Base-by-base conservation (phyloP, 179 eudicot genomes). In the Gypsophila paniculata region DNA sequence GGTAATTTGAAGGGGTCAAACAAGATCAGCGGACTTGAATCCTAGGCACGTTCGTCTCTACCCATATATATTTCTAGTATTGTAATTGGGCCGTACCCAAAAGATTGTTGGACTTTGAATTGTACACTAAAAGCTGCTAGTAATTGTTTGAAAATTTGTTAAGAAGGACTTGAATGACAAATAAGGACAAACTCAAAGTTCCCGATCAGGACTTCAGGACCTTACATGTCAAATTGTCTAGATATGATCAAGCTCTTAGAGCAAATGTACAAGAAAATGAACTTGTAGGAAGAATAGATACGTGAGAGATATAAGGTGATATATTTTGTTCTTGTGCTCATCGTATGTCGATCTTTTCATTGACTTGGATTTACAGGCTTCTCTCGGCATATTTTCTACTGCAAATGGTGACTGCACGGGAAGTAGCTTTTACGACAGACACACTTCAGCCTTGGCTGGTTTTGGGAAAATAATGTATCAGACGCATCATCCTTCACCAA, bases 401-500 rank as follows among this genome's bases (percentile, higher is more conserved):
- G 22, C 53, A 69, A 59, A n/a, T 70, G 81, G 72, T 12, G 78
- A 70, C 66, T 49, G 46, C 49, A 63, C 61, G 18, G 62, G 72
- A 48, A 55, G 69, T 57, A 74, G 69, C 46, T 65, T 74, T 36
- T 49, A 70, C 55, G 63, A 61, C 38, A 48, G 46, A 55, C 68
- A 57, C 15, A 58, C 57, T 74, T 59, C 68, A 38, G 55, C 81
- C 21, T 71, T 38, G 19, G 69, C 60, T 65, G 72, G 25, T 8
- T 42, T 61, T 65, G 64, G 67, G 68, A 74, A 53, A 61, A 70
- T 53, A 70, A 73, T 60, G 76, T 87, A 81, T 73, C 76, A 76
- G 42, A 77, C 87, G 23, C 82, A 83, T 85, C 88, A 89, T 79
- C 85, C 96, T 69, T 93, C 98, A 29, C 96, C 95, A 32, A 90